Evolutionary conservation across 495 filamentous ascomycete genomes (phyloP), one percentile per base, ranked within the genome.

Genomic region (Xylaria nigripes): DNA sequence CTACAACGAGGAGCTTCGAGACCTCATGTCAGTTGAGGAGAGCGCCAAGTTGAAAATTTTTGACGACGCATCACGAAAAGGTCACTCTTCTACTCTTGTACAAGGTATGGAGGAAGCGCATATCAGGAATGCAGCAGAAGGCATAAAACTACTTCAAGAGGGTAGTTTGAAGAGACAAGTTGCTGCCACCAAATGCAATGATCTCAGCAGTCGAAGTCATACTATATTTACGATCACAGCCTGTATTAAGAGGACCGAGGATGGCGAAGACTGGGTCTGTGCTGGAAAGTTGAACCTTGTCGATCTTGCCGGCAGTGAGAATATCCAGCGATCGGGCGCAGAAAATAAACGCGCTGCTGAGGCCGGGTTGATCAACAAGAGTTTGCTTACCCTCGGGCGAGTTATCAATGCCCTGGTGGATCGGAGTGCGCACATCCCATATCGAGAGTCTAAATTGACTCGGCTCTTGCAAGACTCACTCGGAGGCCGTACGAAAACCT

Each of bases 401-500:
- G 93, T 99, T 32, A 99, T 99, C 73, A 99, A 99, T 64, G 94
- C 94, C 0, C 72, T 99, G 16, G 94, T 97, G 27, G 93, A 99
- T 63, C 86, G 84, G 60, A 83, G 86, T 64, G 76, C 83, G 0
- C 93, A 97, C 67, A 96, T 99, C 54, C 93, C 93, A 0, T 98
- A 98, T 70, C 75, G 93, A 55, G 93, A 97, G 68, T 97, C 93
- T 1, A 99, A 99, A 66, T 80, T 99, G 47, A 99, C 93, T 2
- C 82, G 93, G 21, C 74, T 98, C 2, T 73, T 98, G 45, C 93
- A 97, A 83, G 94, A 98, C 63, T 98, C 93, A 13, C 79, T 98
- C 0, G 93, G 93, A 44, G 93, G 93, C 10, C 83, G 84, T 45
- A 98, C 93, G 8, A 98, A 97, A 67, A 98, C 93, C 3, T 97